phyloP scores from a whole-genome alignment of 2,329 filamentous ascomycete species.

The Phaeoacremonium minimum region DNA sequence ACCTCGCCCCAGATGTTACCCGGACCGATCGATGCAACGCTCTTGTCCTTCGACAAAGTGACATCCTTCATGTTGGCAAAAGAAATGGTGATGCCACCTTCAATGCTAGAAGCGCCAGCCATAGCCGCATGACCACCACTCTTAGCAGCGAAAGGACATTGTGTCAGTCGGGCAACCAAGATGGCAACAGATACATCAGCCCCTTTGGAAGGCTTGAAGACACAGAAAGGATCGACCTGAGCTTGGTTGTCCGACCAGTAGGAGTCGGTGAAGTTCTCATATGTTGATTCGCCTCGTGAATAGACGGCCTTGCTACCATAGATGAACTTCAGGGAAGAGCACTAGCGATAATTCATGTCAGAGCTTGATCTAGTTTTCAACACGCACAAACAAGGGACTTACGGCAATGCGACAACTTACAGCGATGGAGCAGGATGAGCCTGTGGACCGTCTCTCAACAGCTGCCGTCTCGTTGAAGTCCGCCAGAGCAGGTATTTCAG shows the following conservation, averaged over 20 bases:
- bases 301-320: slow-evolving; percentile 9
- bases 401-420: not conserved
- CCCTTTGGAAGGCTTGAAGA: slow-evolving; percentile 3
- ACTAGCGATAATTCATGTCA: not conserved
- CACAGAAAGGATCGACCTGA: slow-evolving; percentile 6
- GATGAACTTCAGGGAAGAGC: slow-evolving; percentile 2
- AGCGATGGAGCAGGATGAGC: no score
- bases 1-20: slow-evolving; percentile 1
- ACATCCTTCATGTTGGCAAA: slow-evolving; percentile 1
- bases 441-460: no score
- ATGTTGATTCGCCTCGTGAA: not conserved
- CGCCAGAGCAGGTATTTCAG: slow-evolving; percentile 6
- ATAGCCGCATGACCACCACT: slow-evolving; percentile 5
- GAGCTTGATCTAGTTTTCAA: no score
- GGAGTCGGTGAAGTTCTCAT: slow-evolving; percentile 4
- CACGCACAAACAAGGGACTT: not conserved
- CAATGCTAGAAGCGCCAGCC: slow-evolving; percentile 1
- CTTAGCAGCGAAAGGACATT: slow-evolving; percentile 5
- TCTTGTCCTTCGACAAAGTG: not conserved
- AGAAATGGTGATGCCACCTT: slow-evolving; percentile 5
- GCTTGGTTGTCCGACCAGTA: slow-evolving; percentile 11
- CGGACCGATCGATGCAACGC: not conserved
- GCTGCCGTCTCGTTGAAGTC: slow-evolving; percentile 2
- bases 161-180: slow-evolving; percentile 1
- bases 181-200: slow-evolving; percentile 1